Conservation (phyloP, 495 filamentous ascomycete species). For the Trichoderma orchidacearum region DNA sequence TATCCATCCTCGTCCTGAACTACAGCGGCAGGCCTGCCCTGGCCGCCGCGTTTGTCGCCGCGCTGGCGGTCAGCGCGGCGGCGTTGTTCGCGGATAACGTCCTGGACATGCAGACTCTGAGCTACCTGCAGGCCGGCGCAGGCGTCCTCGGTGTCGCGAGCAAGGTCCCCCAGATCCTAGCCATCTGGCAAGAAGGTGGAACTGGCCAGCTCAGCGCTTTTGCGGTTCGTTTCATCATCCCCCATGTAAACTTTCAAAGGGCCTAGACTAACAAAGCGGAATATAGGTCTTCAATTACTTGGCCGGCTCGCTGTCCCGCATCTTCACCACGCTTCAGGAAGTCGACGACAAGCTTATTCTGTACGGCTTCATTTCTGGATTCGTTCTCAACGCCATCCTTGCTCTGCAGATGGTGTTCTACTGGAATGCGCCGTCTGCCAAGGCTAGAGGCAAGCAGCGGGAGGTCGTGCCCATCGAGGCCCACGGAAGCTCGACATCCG, state of each 20-base stretch:
- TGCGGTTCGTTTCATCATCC: constrained; percentile 45
- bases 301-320: constrained; percentile 73
- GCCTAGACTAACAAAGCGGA: background rate
- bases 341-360: constrained; percentile 91
- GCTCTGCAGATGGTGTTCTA: constrained; percentile 91
- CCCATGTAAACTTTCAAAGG: background rate
- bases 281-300: constrained; percentile 94
- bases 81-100: constrained; percentile 56
- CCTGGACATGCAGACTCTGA: constrained; percentile 52
- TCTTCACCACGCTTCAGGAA: constrained; percentile 95
- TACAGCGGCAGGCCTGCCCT: constrained; percentile 48
- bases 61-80: constrained; percentile 50
- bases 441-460: constrained; percentile 34
- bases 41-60: constrained; percentile 63
- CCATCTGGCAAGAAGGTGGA: constrained; percentile 68
- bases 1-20: constrained; percentile 69
- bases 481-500: constrained; percentile 3
- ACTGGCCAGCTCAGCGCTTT: constrained; percentile 95
- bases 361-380: constrained; percentile 82
- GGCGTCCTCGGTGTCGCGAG: constrained; percentile 71
- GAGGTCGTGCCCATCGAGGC: constrained; percentile 9
- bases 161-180: constrained; percentile 83
- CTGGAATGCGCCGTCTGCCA: constrained; percentile 66
- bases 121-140: constrained; percentile 71
- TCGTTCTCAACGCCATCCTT: constrained; percentile 72